These are phyloP conservation scores for Marasmius oreades DNA, from an alignment of 1,284 basidiomycete species.

Conservation along the genomic window DNA sequence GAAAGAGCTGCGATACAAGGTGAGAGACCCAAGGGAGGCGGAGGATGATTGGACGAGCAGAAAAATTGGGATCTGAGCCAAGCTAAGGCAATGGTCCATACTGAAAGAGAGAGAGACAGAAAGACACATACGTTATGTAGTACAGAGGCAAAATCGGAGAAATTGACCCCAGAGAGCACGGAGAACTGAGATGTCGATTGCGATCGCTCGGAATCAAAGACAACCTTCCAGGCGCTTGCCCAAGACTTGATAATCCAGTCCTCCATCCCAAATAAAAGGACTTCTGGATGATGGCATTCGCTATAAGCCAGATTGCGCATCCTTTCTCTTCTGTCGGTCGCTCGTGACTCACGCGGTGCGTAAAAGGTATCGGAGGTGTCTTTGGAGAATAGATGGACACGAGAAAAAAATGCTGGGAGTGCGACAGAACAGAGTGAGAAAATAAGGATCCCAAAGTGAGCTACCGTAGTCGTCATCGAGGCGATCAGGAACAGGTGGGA, in stretches of 20 bases:
- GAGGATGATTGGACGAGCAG: slow-evolving; percentile 70
- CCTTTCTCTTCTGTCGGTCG: slow-evolving; percentile 65
- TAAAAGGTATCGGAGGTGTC: slow-evolving; percentile 40
- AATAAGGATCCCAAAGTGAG: slow-evolving; percentile 52
- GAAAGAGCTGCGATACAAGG: slow-evolving; percentile 74
- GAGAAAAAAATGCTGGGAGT: slow-evolving; percentile 52
- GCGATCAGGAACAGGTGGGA: slow-evolving; percentile 67
- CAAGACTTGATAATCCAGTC: slow-evolving; percentile 79
- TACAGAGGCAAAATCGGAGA: slow-evolving; percentile 58
- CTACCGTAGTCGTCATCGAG: slow-evolving; percentile 58
- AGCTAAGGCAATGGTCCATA: neutral
- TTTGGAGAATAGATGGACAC: slow-evolving; percentile 35
- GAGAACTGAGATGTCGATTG: slow-evolving; percentile 37
- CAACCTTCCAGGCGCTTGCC: slow-evolving; percentile 57
- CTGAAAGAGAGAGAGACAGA: slow-evolving; percentile 9
- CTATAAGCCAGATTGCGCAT: slow-evolving; percentile 70
- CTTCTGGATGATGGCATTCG: slow-evolving; percentile 68
- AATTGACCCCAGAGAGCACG: slow-evolving; percentile 52
- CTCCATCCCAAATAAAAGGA: slow-evolving; percentile 75
- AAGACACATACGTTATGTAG: slow-evolving; percentile 61
- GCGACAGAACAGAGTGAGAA: slow-evolving; percentile 57
- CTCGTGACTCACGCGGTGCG: slow-evolving; percentile 51
- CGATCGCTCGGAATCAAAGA: slow-evolving; percentile 51
- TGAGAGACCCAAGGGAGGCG: slow-evolving; percentile 70
- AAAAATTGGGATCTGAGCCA: slow-evolving; percentile 60